Evolutionary conservation across 768 basidiomycete species (phyloP).

Genomic region (Phallus indusiatus): DNA sequence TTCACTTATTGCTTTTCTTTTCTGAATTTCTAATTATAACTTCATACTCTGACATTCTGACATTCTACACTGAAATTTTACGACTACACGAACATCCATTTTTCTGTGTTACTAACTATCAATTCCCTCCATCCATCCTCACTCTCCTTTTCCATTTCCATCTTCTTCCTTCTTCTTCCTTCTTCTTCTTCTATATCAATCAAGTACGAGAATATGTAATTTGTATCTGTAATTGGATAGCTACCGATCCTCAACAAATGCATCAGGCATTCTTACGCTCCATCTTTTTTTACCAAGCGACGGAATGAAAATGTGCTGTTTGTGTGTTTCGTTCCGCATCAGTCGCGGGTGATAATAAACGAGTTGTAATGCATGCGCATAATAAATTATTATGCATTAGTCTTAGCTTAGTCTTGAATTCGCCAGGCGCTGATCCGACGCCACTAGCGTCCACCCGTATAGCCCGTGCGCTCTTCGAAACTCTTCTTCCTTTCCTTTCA

Average conservation of each 20-base stretch:
- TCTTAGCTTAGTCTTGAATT: background rate
- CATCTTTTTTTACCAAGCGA: too few relatives aligned
- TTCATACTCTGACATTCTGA: too few relatives aligned
- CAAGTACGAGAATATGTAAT: background rate
- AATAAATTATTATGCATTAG: background rate
- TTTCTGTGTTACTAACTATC: background rate
- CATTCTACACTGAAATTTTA: background rate
- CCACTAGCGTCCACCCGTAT: constrained; percentile 2
- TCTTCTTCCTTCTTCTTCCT: too few relatives aligned
- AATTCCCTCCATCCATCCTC: background rate
- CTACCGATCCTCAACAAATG: background rate
- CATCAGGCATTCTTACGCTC: background rate
- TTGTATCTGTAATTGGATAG: background rate
- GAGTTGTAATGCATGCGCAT: background rate
- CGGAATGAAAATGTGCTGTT: too few relatives aligned
- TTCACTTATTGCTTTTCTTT: background rate
- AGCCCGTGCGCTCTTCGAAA: constrained; percentile 5
- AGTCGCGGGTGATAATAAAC: background rate
- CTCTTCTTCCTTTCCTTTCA: constrained; percentile 11
- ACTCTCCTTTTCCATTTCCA: too few relatives aligned
- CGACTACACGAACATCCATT: background rate
- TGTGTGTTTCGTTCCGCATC: background rate
- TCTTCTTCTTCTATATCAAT: background rate
- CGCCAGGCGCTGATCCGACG: constrained; percentile 8
- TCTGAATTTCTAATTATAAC: too few relatives aligned